phyloP scores from a whole-genome alignment of 805 yeast genomes.

The Candida ipomoeae region DNA sequence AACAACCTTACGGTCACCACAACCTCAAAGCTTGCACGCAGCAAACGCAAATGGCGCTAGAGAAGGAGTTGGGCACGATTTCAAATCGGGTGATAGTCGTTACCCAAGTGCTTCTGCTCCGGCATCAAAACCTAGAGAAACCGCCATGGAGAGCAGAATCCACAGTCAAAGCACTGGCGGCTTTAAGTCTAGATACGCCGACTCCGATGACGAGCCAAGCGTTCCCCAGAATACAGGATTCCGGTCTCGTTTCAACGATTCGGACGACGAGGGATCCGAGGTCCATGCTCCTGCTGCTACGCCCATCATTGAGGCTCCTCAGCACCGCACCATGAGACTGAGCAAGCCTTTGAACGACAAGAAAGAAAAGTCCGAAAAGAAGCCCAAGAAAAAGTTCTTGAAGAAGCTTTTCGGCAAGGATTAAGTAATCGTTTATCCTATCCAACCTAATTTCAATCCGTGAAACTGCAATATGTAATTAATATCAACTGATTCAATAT shows the following conservation, averaged over 20 bases:
- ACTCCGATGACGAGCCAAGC: conserved; percentile 55
- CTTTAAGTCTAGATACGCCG: conserved; percentile 55
- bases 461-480: too few species aligned
- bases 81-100: background rate
- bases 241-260: conserved; percentile 26
- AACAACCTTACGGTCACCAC: conserved; percentile 7
- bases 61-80: background rate
- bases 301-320: conserved; percentile 7
- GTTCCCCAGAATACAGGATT: conserved; percentile 14
- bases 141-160: background rate
- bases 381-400: conserved; percentile 30
- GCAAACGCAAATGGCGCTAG: background rate
- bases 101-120: background rate
- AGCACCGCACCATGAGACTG: conserved; percentile 13
- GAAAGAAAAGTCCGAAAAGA: conserved; percentile 18
- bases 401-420: conserved; percentile 38
- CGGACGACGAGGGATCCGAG: conserved; percentile 25
- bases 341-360: conserved; percentile 6
- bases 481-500: too few species aligned
- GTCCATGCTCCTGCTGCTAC: background rate
- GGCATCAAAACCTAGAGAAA: background rate
- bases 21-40: background rate
- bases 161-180: background rate
- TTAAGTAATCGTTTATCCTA: background rate
- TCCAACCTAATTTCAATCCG: background rate